These are phyloP conservation scores for Mortierella sp. DNA, from an alignment of 371 early-diverging fungal genomes.

Conservation along the genomic window DNA sequence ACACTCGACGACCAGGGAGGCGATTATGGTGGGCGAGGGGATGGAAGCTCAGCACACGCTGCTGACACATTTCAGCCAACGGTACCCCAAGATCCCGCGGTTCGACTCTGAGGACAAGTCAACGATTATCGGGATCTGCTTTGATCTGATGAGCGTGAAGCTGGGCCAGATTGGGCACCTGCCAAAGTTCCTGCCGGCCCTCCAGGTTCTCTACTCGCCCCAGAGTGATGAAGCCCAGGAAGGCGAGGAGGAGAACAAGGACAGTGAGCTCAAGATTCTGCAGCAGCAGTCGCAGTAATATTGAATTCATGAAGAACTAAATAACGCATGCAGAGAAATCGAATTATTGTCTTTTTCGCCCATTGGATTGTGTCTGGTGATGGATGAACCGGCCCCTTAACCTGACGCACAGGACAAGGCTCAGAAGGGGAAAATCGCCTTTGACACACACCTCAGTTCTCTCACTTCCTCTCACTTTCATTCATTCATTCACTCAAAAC, in stretches of 20 bases:
- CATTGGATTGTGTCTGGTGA: not conserved
- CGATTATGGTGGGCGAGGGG: slow-evolving; percentile 82
- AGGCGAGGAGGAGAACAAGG: slow-evolving; percentile 47
- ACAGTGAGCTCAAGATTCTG: slow-evolving; percentile 30
- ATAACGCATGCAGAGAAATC: not conserved
- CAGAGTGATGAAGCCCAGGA: slow-evolving; percentile 63
- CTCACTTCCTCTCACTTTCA: not conserved
- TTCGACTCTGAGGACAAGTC: slow-evolving; percentile 60
- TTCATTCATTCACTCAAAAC: not conserved
- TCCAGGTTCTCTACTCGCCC: slow-evolving; percentile 65
- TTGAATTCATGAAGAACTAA: not conserved
- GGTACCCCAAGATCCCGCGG: slow-evolving; percentile 88
- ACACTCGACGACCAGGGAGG: slow-evolving; percentile 94
- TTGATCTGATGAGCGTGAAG: slow-evolving; percentile 84
- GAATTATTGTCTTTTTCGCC: not conserved
- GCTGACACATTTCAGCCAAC: slow-evolving; percentile 98
- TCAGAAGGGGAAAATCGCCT: not conserved
- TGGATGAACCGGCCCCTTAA: not conserved
- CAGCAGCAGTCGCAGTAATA: not conserved
- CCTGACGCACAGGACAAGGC: not conserved
- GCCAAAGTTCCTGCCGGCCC: slow-evolving; percentile 70
- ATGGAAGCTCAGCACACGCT: slow-evolving; percentile 88
- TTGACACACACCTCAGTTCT: not conserved
- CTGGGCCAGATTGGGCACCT: slow-evolving; percentile 73
- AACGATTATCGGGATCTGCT: slow-evolving; percentile 78